Evolutionary conservation across 257 asterid species (phyloP), one percentile per base, ranked within the genome.

Genomic region (Salvia rosmarinus): DNA sequence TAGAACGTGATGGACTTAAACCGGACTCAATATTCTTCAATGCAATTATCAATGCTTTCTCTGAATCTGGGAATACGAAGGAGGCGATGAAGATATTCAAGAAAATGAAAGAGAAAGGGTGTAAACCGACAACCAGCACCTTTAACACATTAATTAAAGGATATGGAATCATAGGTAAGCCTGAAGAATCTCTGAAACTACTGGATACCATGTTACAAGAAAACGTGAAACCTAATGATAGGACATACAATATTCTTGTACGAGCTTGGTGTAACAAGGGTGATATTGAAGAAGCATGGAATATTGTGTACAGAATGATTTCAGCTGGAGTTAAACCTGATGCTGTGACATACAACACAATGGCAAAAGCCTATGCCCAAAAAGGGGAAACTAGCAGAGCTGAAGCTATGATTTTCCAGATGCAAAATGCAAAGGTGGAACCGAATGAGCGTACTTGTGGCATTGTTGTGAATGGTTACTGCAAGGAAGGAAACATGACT

Each of bases 21-120:
- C 96, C 99, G 0, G 99, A 94, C 78, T 86, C 96, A 1, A 89
- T 91, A 75, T 91, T 94, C 84, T 91, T 85, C 90, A 94, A 94
- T 78, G 96, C 97, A 54, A 79, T 88, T 87, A 94, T 94, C 80
- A 94, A 94, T 67, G 92, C 97, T 0, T 94, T 94, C 84, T 81
- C 96, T n/a, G 99, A 94, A 77, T 89, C 96, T 14, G 89, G 99
- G 40, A 89, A 91, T 70, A 79, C 89, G 78, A 82, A 89, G 66
- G 96, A 88, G 79, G 96, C 99, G 17, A 86, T 91, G 96, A 84
- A 78, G 73, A 72, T 81, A 56, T 91, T 87, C 79, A 66, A 72
- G 58, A 83, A 81, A 83, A 89, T 94, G 99, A 85, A 85, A 72
- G 95, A 83, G 66, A 85, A 75, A 64, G 96, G 92, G 74, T 94